Conservation (phyloP, 169 alveolate species). For the Babesia bigemina region DNA sequence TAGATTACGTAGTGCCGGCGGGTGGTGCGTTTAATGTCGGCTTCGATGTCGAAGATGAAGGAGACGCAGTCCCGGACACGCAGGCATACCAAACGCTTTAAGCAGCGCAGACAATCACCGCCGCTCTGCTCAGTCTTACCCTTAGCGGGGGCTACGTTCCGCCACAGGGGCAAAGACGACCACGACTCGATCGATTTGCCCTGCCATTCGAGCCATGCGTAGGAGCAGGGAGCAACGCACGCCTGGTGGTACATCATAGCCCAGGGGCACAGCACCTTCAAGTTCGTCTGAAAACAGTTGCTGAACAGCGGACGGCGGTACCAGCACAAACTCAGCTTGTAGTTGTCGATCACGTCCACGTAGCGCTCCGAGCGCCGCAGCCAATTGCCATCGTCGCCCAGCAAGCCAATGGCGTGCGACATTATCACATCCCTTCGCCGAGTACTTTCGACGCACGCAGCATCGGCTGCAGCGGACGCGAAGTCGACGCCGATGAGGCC, state of each 20-base stretch:
- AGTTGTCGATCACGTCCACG: constrained; percentile 67
- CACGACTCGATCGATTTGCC: constrained; percentile 63
- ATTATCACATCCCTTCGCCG: constrained; percentile 60
- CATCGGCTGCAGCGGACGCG: constrained; percentile 69
- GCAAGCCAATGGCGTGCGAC: constrained; percentile 54
- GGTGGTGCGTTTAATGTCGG: constrained; percentile 45
- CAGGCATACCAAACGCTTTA: constrained; percentile 60
- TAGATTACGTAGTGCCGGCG: not conserved
- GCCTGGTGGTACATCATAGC: constrained; percentile 48
- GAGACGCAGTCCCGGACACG: constrained; percentile 62
- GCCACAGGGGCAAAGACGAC: constrained; percentile 58
- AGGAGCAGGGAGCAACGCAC: constrained; percentile 39
- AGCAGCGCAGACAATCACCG: constrained; percentile 48
- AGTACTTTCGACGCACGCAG: constrained; percentile 69
- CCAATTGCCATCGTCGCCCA: constrained; percentile 65
- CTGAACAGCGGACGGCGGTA: constrained; percentile 66
- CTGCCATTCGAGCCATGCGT: constrained; percentile 63
- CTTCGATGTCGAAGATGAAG: constrained; percentile 49
- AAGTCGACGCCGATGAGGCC: constrained; percentile 51
- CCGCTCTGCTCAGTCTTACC: not conserved
- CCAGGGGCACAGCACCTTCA: constrained; percentile 37
- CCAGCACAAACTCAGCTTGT: constrained; percentile 67
- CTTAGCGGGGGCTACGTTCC: not conserved
- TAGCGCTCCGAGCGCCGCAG: constrained; percentile 49
- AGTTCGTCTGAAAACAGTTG: constrained; percentile 36